Percentiles rank a stretch among this genome's conserved stretches.
Conservation (phyloP, 2,329 filamentous ascomycete genomes). For the Orbilia javanica region DNA sequence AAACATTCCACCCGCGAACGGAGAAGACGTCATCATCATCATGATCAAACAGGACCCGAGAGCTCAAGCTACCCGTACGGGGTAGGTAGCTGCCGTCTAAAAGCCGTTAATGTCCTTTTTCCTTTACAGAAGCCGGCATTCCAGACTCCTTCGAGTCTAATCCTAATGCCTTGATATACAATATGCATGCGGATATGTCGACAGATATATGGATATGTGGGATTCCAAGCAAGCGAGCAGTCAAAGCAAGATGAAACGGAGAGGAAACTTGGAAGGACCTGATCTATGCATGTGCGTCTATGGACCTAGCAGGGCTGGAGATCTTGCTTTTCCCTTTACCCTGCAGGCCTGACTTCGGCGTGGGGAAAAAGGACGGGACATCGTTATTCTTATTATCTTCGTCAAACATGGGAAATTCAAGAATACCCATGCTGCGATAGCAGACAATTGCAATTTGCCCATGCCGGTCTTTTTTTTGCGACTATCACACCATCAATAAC, state of each 20-base stretch:
- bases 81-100: not conserved
- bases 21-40: slow-evolving; percentile 22
- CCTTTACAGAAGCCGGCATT: not conserved
- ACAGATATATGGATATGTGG: not conserved
- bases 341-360: not conserved
- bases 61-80: slow-evolving; percentile 1
- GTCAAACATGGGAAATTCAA: slow-evolving; percentile 47
- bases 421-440: slow-evolving; percentile 38
- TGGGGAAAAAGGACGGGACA: not conserved
- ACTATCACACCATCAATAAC: slow-evolving; percentile 16
- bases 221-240: slow-evolving; percentile 8
- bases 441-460: slow-evolving; percentile 29
- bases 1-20: not conserved
- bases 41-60: too few species aligned
- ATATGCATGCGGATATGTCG: slow-evolving; percentile 19
- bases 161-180: slow-evolving; percentile 4
- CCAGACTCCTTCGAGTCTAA: not conserved
- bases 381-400: too few species aligned
- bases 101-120: slow-evolving; percentile 1
- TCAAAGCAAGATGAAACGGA: slow-evolving; percentile 29
- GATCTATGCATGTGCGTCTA: not conserved
- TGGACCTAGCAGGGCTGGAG: slow-evolving; percentile 28
- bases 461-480: slow-evolving; percentile 15
- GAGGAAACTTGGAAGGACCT: slow-evolving; percentile 36
- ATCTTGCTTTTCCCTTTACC: slow-evolving; percentile 37